These are phyloP conservation scores for Exophiala mesophila DNA, from an alignment of 2,329 filamentous ascomycete species.

Conservation along the genomic window DNA sequence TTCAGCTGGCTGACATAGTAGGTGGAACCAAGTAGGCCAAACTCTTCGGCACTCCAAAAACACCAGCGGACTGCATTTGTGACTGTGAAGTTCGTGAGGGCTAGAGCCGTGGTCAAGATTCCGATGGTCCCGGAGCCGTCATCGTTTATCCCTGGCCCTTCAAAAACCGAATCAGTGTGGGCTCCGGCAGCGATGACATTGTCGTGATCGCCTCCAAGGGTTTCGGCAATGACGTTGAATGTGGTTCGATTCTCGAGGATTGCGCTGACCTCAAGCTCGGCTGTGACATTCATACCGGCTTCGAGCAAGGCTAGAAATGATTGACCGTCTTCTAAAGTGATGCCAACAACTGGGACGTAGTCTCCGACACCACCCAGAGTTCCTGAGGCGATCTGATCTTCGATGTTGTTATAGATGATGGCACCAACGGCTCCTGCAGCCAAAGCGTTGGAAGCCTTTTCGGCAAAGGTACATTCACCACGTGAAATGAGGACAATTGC, in stretches of 20 bases:
- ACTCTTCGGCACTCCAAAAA: constrained; percentile 62
- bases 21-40: constrained; percentile 56
- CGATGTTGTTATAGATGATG: constrained; percentile 69
- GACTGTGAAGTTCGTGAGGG: constrained; percentile 65
- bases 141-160: constrained; percentile 70
- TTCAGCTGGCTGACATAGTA: constrained; percentile 47
- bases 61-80: constrained; percentile 65
- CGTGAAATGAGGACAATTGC: constrained; percentile 67
- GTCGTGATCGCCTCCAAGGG: constrained; percentile 53
- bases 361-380: constrained; percentile 57
- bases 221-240: constrained; percentile 57
- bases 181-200: constrained; percentile 57
- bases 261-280: constrained; percentile 40
- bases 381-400: constrained; percentile 56
- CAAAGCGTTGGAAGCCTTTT: constrained; percentile 65
- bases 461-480: constrained; percentile 65
- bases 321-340: constrained; percentile 56
- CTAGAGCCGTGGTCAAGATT: constrained; percentile 55
- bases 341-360: constrained; percentile 64
- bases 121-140: constrained; percentile 65
- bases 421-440: constrained; percentile 65
- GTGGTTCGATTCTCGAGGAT: constrained; percentile 46
- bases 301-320: constrained; percentile 53
- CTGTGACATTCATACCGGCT: constrained; percentile 34
- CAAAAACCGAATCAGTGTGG: constrained; percentile 58